Evolutionary conservation across 1,284 basidiomycete genomes (phyloP), one percentile per base, ranked within the genome.

Genomic region (Cystobasidium pallidum): DNA sequence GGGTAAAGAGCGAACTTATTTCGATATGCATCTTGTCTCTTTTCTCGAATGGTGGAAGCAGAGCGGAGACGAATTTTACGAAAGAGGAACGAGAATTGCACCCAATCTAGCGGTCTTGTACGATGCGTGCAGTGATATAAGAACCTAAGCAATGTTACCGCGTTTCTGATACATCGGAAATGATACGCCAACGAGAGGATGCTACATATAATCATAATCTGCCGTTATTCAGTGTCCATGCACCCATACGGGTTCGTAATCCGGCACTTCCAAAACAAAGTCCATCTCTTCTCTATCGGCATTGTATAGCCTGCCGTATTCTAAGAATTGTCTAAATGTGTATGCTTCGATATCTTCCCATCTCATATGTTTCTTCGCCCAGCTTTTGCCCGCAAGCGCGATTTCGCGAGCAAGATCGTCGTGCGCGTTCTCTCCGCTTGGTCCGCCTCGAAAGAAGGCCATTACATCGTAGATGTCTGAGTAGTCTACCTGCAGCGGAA

Each of bases 391-490:
- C 1, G 70, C 75, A 41, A 57, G 2, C 0, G 76, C 77, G 17
- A 78, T 78, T 67, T 77, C 73, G 66, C 73, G 74, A 2, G 73
- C 77, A 17, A 77, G 74, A 2, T 75, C 75, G 49, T 78, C 77
- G 70, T 78, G 77, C 15, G 75, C 75, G 26, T 73, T 72, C 39
- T 77, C 75, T 3, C 82, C 82, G 39, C 73, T 72, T 2, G 72
- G 73, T 68, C 76, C 75, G 34, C 76, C 77, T 72, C 76, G 59
- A 4, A 62, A 28, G 51, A 55, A 26, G 8, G 17, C 36, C 41
- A 30, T 62, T 11, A 51, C 41, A 76, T 88, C 86, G 76, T 86
- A 84, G 73, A 83, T 76, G 72, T 84, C 83, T 24, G 78, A 76
- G 67, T 82, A 83, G 74, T 83, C 82, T 54, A 83, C 75, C 75